Conservation (phyloP, 2,329 filamentous ascomycete species). For the Sclerotinia spermophila region DNA sequence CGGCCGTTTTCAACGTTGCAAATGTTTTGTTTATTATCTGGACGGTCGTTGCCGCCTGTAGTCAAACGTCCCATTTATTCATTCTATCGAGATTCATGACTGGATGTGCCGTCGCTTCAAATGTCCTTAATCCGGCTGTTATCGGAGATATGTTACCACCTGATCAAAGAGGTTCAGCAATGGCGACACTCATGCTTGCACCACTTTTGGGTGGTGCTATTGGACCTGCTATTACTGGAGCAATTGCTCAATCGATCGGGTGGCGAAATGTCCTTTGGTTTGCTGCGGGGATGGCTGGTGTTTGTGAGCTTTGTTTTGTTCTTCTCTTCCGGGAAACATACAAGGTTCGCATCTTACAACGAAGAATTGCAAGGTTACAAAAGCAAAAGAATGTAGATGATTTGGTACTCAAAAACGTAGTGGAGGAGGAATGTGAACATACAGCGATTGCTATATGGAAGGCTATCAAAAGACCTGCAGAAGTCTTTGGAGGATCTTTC, state of each 20-base stretch:
- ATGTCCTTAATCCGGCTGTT: constrained; percentile 43
- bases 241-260: constrained; percentile 45
- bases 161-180: constrained; percentile 44
- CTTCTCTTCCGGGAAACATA: constrained; percentile 56
- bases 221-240: constrained; percentile 35
- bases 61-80: constrained; percentile 42
- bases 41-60: constrained; percentile 46
- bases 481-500: constrained; percentile 46
- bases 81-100: constrained; percentile 41
- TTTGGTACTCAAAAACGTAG: not conserved
- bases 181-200: constrained; percentile 37
- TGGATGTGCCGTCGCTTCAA: constrained; percentile 29
- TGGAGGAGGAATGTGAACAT: constrained; percentile 23
- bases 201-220: constrained; percentile 35
- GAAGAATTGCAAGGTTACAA: constrained; percentile 40
- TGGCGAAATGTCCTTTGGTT: constrained; percentile 54
- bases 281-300: constrained; percentile 40
- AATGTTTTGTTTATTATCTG: constrained; percentile 50
- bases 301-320: constrained; percentile 45
- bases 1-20: constrained; percentile 41
- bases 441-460: constrained; percentile 38
- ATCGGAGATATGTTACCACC: constrained; percentile 46
- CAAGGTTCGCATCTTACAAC: constrained; percentile 51
- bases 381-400: not conserved
- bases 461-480: constrained; percentile 41